A percentile compares a stretch with the other conserved stretches of the same genome.
These are phyloP conservation scores for Penicillium vulpinum DNA, from an alignment of 2,329 filamentous ascomycete genomes.

Conservation along the genomic window DNA sequence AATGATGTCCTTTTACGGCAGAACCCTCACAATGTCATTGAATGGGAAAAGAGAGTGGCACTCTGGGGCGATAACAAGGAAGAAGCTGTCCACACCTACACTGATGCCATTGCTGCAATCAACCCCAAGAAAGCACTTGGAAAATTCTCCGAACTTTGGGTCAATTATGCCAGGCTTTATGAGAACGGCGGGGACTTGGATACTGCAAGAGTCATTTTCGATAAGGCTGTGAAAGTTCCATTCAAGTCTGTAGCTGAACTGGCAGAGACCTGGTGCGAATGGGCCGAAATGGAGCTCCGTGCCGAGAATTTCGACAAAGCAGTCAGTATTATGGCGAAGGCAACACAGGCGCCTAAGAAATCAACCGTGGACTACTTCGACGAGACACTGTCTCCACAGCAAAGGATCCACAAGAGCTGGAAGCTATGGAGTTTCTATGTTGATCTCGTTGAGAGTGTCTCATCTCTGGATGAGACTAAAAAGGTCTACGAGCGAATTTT, in stretches of 20 bases:
- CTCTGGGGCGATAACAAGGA: constrained; percentile 92
- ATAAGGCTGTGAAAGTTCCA: constrained; percentile 95
- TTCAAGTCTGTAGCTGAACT: constrained; percentile 97
- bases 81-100: constrained; percentile 92
- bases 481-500: constrained; percentile 98
- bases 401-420: constrained; percentile 98
- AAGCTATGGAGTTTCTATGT: constrained; percentile 99
- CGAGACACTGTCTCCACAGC: constrained; percentile 87
- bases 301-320: constrained; percentile 96
- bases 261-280: constrained; percentile 98
- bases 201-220: constrained; percentile 88
- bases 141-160: constrained; percentile 91
- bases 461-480: constrained; percentile 84
- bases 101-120: constrained; percentile 87
- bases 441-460: constrained; percentile 92
- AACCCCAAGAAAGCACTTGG: constrained; percentile 92
- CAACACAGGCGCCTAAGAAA: constrained; percentile 91
- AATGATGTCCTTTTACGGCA: constrained; percentile 95
- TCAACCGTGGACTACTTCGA: constrained; percentile 99
- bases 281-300: constrained; percentile 96
- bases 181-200: constrained; percentile 80
- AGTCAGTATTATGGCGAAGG: constrained; percentile 94
- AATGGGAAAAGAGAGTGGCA: constrained; percentile 96
- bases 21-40: constrained; percentile 91
- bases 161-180: constrained; percentile 96